Conservation (phyloP, 208 protist species). For the Crithidia fasciculata region DNA sequence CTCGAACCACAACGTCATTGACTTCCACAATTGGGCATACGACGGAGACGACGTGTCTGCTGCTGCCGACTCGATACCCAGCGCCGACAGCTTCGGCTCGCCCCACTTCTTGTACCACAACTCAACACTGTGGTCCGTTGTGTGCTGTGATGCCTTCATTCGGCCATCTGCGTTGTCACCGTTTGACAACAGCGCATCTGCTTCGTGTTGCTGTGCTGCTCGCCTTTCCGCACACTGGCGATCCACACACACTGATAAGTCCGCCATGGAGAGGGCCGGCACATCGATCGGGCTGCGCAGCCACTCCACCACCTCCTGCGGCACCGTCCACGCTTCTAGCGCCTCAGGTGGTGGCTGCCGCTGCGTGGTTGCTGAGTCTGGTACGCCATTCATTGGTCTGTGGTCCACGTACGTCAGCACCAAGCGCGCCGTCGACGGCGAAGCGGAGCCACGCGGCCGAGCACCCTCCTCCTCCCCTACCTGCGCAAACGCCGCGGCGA, state of each 20-base stretch:
- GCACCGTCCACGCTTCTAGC: slow-evolving; percentile 4
- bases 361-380: too few species aligned
- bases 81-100: background rate
- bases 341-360: too few species aligned
- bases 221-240: background rate
- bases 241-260: background rate
- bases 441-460: too few species aligned
- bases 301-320: slow-evolving; percentile 13
- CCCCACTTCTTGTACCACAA: slow-evolving; percentile 12
- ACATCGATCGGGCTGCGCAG: slow-evolving; percentile 16
- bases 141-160: too few species aligned
- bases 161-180: too few species aligned
- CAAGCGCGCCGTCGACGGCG: background rate
- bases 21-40: background rate
- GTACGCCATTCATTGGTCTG: too few species aligned
- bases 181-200: too few species aligned
- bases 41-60: background rate
- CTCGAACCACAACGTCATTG: slow-evolving; percentile 11
- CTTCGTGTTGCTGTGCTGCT: too few species aligned
- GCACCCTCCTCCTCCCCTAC: background rate
- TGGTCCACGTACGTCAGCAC: slow-evolving; percentile 1
- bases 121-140: background rate
- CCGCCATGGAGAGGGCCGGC: slow-evolving; percentile 1
- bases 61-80: background rate
- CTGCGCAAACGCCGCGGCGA: slow-evolving; percentile 9